These are phyloP conservation scores for Apophysomyces sp. DNA, from an alignment of 371 early-diverging fungal genomes.

Conservation along the genomic window DNA sequence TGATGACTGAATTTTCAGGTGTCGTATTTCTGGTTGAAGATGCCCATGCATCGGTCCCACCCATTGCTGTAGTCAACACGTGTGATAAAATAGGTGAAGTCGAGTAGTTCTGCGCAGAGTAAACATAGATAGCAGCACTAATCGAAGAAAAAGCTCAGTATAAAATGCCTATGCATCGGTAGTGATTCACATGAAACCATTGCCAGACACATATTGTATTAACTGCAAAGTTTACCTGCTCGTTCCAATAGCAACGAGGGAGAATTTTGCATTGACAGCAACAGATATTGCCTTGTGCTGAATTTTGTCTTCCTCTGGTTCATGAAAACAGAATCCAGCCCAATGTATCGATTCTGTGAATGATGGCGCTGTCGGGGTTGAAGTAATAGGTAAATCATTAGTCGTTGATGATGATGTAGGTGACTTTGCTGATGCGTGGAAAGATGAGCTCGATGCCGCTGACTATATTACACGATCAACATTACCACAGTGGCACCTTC, in stretches of 20 bases:
- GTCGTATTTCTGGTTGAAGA: conserved; percentile 3
- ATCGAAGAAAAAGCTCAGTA: neutral
- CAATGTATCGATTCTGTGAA: conserved; percentile 33
- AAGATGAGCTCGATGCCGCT: neutral
- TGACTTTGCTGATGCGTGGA: neutral
- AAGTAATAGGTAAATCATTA: neutral
- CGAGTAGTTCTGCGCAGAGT: conserved; percentile 33
- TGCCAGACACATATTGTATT: neutral
- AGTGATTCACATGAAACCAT: neutral
- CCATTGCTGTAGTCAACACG: conserved; percentile 14
- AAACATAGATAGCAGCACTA: conserved; percentile 39
- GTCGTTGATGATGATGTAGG: neutral
- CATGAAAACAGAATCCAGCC: conserved; percentile 43
- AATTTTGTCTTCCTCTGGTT: conserved; percentile 2
- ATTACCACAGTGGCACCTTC: neutral
- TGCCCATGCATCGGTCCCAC: conserved; percentile 9
- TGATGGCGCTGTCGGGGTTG: conserved; percentile 24
- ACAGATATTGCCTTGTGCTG: conserved; percentile 28
- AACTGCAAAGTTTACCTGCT: conserved; percentile 29
- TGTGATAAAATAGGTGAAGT: conserved; percentile 34
- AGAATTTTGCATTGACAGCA: conserved; percentile 47
- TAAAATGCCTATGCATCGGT: neutral
- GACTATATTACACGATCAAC: neutral
- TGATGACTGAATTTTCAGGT: conserved; percentile 3
- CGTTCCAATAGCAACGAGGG: conserved; percentile 48